Percentiles rank a stretch among this genome's conserved stretches.
These are phyloP conservation scores for Populus davidiana DNA, from an alignment of 345 rosid species.

Conservation along the genomic window DNA sequence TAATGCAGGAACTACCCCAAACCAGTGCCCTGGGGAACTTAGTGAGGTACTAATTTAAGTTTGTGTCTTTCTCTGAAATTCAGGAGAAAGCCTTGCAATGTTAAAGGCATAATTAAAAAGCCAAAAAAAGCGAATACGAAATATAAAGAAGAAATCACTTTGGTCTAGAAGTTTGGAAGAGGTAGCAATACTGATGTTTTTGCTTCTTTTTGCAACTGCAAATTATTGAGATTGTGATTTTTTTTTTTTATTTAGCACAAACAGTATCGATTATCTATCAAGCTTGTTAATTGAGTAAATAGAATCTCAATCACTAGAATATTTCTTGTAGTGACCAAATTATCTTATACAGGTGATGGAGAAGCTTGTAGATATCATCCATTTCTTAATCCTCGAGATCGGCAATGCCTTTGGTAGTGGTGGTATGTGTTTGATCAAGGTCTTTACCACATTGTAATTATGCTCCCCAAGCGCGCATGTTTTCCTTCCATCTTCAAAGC, in stretches of 20 bases:
- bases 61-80: neutral
- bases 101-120: constrained; percentile 22
- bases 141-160: constrained; percentile 28
- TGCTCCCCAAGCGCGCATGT: neutral
- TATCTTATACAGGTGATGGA: constrained; percentile 24
- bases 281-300: neutral
- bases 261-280: neutral
- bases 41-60: neutral
- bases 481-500: neutral
- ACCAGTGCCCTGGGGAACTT: neutral
- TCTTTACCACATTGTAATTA: neutral
- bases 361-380: constrained; percentile 34
- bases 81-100: constrained; percentile 18
- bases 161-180: constrained; percentile 38
- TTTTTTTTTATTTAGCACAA: neutral
- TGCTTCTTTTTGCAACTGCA: neutral
- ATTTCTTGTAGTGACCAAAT: neutral
- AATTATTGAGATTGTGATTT: neutral
- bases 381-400: constrained; percentile 28
- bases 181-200: constrained; percentile 13
- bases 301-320: neutral
- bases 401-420: constrained; percentile 15
- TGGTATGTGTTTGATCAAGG: constrained; percentile 17
- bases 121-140: constrained; percentile 27
- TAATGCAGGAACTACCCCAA: neutral